phyloP scores from a whole-genome alignment of 768 basidiomycete genomes.

The Rhodotorula diobovata region DNA sequence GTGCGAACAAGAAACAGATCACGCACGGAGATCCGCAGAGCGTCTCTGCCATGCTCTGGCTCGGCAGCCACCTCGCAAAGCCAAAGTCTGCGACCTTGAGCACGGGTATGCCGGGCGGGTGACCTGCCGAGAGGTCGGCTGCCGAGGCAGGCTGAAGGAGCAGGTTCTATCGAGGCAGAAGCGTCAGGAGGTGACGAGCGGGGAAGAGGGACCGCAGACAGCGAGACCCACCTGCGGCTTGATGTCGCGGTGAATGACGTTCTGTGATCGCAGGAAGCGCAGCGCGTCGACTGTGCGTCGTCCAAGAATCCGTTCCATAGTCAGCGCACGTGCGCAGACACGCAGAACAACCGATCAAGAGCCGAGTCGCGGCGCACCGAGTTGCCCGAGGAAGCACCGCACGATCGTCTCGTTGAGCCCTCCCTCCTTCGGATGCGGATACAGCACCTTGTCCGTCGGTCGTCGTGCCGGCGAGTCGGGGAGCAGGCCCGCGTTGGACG shows the following conservation, averaged over 20 bases:
- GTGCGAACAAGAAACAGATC: not conserved
- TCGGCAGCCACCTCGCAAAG: conserved; percentile 86
- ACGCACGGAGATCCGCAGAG: conserved; percentile 93
- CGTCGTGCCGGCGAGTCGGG: conserved; percentile 45
- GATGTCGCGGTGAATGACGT: conserved; percentile 93
- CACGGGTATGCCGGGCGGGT: conserved; percentile 86
- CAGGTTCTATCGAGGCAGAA: conserved; percentile 61
- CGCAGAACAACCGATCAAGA: not conserved
- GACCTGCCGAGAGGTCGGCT: conserved; percentile 75
- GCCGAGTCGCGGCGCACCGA: conserved; percentile 56
- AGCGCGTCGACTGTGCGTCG: conserved; percentile 69
- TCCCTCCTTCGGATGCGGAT: conserved; percentile 83
- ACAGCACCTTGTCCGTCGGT: conserved; percentile 55
- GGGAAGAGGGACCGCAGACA: not conserved
- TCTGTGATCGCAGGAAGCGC: conserved; percentile 79
- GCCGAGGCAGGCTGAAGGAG: conserved; percentile 75
- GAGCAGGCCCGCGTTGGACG: conserved; percentile 30
- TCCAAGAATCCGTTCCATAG: no score
- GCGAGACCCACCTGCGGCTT: conserved; percentile 71
- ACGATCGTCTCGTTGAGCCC: conserved; percentile 87
- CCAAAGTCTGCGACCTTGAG: conserved; percentile 98
- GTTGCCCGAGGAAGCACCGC: conserved; percentile 83
- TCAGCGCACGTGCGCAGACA: not conserved
- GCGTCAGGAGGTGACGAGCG: not conserved
- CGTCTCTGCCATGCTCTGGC: conserved; percentile 92